A percentile compares a stretch with the other conserved stretches of the same genome.
Conservation (phyloP, 805 yeast species). For the Kuraishia floccosa region DNA sequence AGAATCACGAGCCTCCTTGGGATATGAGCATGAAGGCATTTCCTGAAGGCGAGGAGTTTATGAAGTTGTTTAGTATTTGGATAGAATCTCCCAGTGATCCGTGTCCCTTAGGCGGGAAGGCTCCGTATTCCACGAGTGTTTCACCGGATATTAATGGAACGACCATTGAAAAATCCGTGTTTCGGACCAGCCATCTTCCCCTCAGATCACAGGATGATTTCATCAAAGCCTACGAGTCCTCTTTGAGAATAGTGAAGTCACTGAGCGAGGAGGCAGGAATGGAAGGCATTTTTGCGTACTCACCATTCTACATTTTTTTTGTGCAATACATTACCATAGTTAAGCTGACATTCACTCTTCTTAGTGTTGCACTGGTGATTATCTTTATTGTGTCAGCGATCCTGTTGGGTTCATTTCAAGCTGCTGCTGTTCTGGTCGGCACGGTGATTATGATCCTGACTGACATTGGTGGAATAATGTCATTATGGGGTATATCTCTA, state of each 20-base stretch:
- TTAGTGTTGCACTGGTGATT: conserved; percentile 35
- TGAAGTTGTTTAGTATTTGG: conserved; percentile 71
- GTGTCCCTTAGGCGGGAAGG: conserved; percentile 93
- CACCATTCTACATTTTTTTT: conserved; percentile 87
- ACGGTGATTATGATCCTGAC: conserved; percentile 56
- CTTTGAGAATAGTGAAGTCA: conserved; percentile 54
- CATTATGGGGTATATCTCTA: conserved; percentile 59
- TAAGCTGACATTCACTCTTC: conserved; percentile 39
- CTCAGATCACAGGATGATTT: conserved; percentile 76
- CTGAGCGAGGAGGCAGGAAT: conserved; percentile 23
- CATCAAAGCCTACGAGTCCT: conserved; percentile 66
- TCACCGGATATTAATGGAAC: conserved; percentile 25
- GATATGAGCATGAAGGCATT: conserved; percentile 69
- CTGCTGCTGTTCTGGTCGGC: conserved; percentile 42
- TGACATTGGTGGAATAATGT: conserved; percentile 75
- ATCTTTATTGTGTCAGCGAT: conserved; percentile 42
- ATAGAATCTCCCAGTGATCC: conserved; percentile 75
- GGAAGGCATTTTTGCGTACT: conserved; percentile 71
- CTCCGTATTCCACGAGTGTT: conserved; percentile 67
- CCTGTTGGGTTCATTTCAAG: conserved; percentile 54
- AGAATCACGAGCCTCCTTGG: conserved; percentile 49
- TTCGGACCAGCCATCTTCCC: conserved; percentile 73
- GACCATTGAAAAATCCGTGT: conserved; percentile 44
- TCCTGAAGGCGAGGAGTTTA: conserved; percentile 62
- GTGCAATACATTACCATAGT: conserved; percentile 76